Conservation (phyloP, 768 basidiomycete genomes). For the Punctularia strigosozonata region DNA sequence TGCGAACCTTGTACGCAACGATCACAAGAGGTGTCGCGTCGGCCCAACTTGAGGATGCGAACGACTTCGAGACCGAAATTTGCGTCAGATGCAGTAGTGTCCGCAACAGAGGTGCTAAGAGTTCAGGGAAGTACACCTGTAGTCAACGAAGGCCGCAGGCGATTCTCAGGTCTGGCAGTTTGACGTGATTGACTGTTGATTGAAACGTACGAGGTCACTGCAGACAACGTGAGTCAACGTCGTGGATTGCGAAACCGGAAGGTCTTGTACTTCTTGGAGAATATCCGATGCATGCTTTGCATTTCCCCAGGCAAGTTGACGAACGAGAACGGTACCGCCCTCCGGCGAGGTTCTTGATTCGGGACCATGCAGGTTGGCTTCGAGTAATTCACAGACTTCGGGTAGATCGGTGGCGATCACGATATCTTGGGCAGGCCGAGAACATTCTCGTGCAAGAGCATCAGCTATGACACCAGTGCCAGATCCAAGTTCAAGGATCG, state of each 20-base stretch:
- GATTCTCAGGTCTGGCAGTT: neutral
- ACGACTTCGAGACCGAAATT: no score
- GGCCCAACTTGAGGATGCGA: slow-evolving; percentile 2
- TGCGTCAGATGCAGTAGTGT: slow-evolving; percentile 68
- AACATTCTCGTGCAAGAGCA: slow-evolving; percentile 23
- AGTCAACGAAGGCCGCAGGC: slow-evolving; percentile 1
- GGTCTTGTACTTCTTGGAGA: slow-evolving; percentile 4
- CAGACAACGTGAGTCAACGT: slow-evolving; percentile 58
- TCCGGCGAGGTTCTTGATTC: no score
- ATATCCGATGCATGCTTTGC: slow-evolving; percentile 28
- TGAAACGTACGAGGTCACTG: slow-evolving; percentile 64
- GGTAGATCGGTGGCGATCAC: slow-evolving; percentile 64
- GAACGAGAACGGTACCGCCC: slow-evolving; percentile 25
- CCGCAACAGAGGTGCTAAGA: slow-evolving; percentile 65
- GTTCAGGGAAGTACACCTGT: slow-evolving; percentile 79
- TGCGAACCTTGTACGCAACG: slow-evolving; percentile 71
- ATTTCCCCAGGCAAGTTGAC: slow-evolving; percentile 66
- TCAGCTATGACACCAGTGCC: slow-evolving; percentile 55
- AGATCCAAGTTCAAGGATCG: slow-evolving; percentile 68
- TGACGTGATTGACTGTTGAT: neutral
- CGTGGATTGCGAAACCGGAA: slow-evolving; percentile 2
- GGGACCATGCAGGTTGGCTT: slow-evolving; percentile 21
- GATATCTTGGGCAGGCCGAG: slow-evolving; percentile 10
- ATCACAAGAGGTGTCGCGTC: slow-evolving; percentile 27
- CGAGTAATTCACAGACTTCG: slow-evolving; percentile 49